Evolutionary conservation across 345 rosid genomes (phyloP).

Genomic region (Moringa oleifera): DNA sequence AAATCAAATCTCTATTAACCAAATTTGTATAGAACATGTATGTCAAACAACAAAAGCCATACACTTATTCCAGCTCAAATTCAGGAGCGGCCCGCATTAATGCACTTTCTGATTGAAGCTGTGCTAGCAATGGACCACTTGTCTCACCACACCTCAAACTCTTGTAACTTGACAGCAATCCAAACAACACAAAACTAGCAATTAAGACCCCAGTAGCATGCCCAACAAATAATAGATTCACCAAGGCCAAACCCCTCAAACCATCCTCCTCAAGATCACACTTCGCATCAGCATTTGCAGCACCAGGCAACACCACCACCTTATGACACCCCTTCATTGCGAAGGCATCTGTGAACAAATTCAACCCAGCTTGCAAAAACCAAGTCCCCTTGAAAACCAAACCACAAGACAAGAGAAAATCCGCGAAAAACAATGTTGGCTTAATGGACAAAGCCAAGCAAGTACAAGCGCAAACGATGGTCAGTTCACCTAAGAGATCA

Average conservation of each 20-base stretch:
- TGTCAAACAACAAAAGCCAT: background rate
- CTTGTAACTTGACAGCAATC: conserved; percentile 29
- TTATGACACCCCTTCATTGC: conserved; percentile 38
- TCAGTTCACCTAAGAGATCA: conserved; percentile 32
- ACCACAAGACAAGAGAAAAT: conserved; percentile 39
- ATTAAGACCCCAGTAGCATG: conserved; percentile 39
- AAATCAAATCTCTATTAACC: conserved; percentile 9
- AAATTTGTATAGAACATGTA: conserved; percentile 13
- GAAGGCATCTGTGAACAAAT: conserved; percentile 42
- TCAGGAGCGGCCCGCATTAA: conserved; percentile 20
- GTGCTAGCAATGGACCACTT: conserved; percentile 39
- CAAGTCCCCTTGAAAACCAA: conserved; percentile 51
- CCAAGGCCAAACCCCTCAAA: conserved; percentile 47
- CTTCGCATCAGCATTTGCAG: conserved; percentile 30
- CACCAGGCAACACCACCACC: conserved; percentile 19
- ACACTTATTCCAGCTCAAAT: conserved; percentile 38
- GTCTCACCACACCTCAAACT: conserved; percentile 33
- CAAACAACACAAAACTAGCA: conserved; percentile 28
- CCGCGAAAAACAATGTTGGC: conserved; percentile 45
- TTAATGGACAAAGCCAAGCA: conserved; percentile 46
- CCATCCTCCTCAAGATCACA: conserved; percentile 54
- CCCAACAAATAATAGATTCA: conserved; percentile 44
- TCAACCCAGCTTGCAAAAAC: conserved; percentile 49
- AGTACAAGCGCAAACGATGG: conserved; percentile 38
- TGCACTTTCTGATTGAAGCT: conserved; percentile 27